These are phyloP conservation scores for Umbelopsis vinacea DNA, from an alignment of 192 early-diverging fungal species.

Conservation along the genomic window DNA sequence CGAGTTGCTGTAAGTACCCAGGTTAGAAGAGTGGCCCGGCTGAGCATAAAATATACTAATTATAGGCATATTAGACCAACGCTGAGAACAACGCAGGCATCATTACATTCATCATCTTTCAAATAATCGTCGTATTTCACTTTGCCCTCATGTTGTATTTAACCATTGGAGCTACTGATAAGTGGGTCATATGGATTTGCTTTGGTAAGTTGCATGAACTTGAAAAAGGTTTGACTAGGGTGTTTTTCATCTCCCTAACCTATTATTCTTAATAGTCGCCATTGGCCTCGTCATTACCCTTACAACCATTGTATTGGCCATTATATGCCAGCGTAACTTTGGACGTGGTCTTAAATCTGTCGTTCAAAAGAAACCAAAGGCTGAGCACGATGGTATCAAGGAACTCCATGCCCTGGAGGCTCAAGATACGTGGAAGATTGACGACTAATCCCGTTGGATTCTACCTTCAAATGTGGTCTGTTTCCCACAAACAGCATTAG, in stretches of 20 bases:
- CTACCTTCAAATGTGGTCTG: background rate
- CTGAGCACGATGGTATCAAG: slow-evolving; percentile 21
- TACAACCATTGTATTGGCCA: slow-evolving; percentile 27
- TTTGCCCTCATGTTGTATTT: slow-evolving; percentile 34
- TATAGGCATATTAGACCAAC: slow-evolving; percentile 29
- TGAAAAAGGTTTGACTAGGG: no score
- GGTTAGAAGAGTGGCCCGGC: background rate
- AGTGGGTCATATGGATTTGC: slow-evolving; percentile 44
- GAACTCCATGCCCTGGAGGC: slow-evolving; percentile 28
- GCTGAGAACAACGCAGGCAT: slow-evolving; percentile 36
- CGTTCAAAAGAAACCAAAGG: slow-evolving; percentile 31
- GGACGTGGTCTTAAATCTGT: slow-evolving; percentile 38
- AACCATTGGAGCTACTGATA: slow-evolving; percentile 31
- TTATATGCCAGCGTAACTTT: slow-evolving; percentile 41
- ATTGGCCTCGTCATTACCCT: slow-evolving; percentile 30
- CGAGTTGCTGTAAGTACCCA: slow-evolving; percentile 35
- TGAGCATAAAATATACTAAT: background rate
- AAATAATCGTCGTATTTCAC: slow-evolving; percentile 42
- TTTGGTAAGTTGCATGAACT: slow-evolving; percentile 32
- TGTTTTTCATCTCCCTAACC: no score
- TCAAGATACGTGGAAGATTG: slow-evolving; percentile 36
- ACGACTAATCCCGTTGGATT: slow-evolving; percentile 16
- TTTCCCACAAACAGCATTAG: background rate
- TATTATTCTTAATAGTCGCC: background rate
- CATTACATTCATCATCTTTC: slow-evolving; percentile 37